Percentiles rank a stretch among this genome's conserved stretches.
Conservation (phyloP, 805 yeast genomes). For the Metschnikowia anglica region DNA sequence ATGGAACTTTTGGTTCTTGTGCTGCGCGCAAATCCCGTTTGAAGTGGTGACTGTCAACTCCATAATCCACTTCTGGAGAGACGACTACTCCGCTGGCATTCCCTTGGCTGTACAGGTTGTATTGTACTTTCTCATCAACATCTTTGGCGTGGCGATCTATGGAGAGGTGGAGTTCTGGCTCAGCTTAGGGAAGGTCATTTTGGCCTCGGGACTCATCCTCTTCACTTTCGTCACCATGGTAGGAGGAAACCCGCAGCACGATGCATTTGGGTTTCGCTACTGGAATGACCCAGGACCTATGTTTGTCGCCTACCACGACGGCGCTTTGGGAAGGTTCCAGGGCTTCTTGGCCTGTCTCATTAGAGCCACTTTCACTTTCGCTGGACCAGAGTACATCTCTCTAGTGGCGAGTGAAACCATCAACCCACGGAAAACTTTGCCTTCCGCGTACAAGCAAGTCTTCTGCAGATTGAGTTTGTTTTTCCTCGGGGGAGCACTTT, state of each 20-base stretch:
- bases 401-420: slow-evolving; percentile 83
- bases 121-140: slow-evolving; percentile 53
- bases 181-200: slow-evolving; percentile 38
- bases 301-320: slow-evolving; percentile 33
- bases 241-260: slow-evolving; percentile 24
- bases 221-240: slow-evolving; percentile 23
- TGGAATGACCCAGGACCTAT: slow-evolving; percentile 23
- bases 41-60: slow-evolving; percentile 81
- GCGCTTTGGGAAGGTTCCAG: slow-evolving; percentile 61
- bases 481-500: slow-evolving; percentile 71
- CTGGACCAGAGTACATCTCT: slow-evolving; percentile 84
- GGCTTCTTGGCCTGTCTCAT: slow-evolving; percentile 70
- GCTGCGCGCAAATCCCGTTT: slow-evolving; percentile 76
- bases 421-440: slow-evolving; percentile 68
- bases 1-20: slow-evolving; percentile 76
- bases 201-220: slow-evolving; percentile 21
- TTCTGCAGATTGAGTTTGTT: slow-evolving; percentile 65
- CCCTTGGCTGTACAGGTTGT: slow-evolving; percentile 65
- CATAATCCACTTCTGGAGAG: slow-evolving; percentile 78
- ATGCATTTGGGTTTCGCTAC: slow-evolving; percentile 23
- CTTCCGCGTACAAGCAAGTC: slow-evolving; percentile 77
- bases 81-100: slow-evolving; percentile 70
- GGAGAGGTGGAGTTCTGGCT: slow-evolving; percentile 57
- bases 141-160: slow-evolving; percentile 48
- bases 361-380: slow-evolving; percentile 75